These are phyloP conservation scores for Penicillium coffeae DNA, from an alignment of 495 filamentous ascomycete genomes.

Conservation along the genomic window DNA sequence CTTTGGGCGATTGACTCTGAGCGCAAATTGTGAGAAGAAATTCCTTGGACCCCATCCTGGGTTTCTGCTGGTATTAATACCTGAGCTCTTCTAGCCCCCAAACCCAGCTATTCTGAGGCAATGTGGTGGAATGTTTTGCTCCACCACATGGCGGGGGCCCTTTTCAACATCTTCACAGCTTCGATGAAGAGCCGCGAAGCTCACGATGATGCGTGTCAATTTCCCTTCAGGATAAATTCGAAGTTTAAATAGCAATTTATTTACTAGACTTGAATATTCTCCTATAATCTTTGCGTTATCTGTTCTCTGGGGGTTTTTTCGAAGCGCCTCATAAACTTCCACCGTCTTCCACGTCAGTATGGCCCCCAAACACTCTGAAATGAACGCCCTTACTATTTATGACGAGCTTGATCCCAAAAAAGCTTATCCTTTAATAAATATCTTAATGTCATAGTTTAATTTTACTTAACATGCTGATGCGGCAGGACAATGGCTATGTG, in stretches of 20 bases:
- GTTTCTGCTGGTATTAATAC: not conserved
- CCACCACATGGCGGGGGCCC: not conserved
- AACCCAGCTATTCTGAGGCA: not conserved
- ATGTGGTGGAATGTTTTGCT: not conserved
- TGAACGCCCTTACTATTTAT: not conserved
- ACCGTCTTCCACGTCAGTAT: constrained; percentile 11
- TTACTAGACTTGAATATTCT: not conserved
- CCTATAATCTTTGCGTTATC: not conserved
- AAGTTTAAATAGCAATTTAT: not conserved
- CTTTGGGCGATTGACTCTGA: not conserved
- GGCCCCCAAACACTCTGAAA: not conserved
- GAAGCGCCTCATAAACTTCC: constrained; percentile 15
- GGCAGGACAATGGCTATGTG: too few species aligned
- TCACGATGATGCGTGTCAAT: not conserved
- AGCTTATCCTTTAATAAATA: too few species aligned
- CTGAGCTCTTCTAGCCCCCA: not conserved
- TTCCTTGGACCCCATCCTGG: not conserved
- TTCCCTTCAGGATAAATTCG: not conserved
- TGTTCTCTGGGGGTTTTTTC: not conserved
- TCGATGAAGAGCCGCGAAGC: not conserved
- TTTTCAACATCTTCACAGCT: not conserved
- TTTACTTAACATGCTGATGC: too few species aligned
- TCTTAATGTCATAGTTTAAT: too few species aligned
- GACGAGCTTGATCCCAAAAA: too few species aligned
- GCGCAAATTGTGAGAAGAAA: not conserved